A percentile compares a stretch with the other conserved stretches of the same genome.
These are phyloP conservation scores for Penicillium simplicissimum DNA, from an alignment of 495 filamentous ascomycete species.

Conservation along the genomic window DNA sequence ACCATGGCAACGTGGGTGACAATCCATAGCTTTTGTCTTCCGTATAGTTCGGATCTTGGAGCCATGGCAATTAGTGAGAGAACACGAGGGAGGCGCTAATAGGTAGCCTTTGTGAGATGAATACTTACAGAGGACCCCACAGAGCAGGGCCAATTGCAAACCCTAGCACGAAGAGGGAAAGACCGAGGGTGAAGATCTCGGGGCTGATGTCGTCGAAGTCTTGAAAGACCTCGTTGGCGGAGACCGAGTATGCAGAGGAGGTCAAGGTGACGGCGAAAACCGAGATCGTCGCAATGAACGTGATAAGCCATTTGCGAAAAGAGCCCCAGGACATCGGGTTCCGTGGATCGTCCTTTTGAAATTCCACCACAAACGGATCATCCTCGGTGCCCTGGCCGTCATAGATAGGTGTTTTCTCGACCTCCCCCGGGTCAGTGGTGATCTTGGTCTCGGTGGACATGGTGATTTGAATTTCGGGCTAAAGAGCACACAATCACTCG, in stretches of 20 bases:
- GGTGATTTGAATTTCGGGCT: too few relatives aligned
- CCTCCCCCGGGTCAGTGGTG: neutral
- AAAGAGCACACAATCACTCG: too few relatives aligned
- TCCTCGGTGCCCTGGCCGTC: neutral
- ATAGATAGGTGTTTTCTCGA: neutral
- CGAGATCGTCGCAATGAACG: neutral
- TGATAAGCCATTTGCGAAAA: neutral
- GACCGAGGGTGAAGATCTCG: neutral
- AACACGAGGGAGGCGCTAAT: too few relatives aligned
- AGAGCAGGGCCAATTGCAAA: neutral
- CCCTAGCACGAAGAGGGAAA: neutral
- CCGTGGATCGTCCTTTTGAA: neutral
- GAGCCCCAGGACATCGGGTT: neutral
- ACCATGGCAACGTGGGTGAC: neutral
- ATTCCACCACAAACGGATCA: neutral
- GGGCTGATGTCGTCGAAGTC: too few relatives aligned
- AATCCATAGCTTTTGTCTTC: neutral
- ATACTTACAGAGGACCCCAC: neutral
- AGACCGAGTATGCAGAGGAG: neutral
- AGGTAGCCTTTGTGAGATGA: too few relatives aligned
- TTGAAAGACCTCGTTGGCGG: neutral
- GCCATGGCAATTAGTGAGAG: neutral
- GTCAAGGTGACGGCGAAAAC: neutral
- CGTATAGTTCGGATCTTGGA: neutral
- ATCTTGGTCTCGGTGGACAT: too few relatives aligned